These are phyloP conservation scores for Omphalea diandra DNA, from an alignment of 441 rosid species.

Conservation along the genomic window DNA sequence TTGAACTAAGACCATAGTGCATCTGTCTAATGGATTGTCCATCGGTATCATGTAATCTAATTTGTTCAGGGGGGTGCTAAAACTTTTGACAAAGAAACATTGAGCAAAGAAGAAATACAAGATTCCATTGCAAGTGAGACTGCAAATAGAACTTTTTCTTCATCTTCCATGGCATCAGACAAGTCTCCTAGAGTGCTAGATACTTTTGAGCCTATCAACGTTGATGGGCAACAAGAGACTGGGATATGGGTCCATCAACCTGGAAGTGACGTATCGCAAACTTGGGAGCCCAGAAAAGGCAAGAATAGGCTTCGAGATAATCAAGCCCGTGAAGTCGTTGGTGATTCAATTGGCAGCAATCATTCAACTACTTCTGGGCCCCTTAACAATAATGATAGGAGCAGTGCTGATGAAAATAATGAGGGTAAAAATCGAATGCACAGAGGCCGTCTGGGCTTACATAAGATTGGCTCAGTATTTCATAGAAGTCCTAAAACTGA, in stretches of 20 bases:
- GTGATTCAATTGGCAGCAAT: conserved; percentile 34
- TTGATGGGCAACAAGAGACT: conserved; percentile 71
- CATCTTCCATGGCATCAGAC: conserved; percentile 40
- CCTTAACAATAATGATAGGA: conserved; percentile 41
- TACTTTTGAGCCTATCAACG: conserved; percentile 69
- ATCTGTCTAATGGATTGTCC: conserved; percentile 10
- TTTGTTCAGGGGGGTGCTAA: conserved; percentile 39
- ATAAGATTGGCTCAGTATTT: conserved; percentile 54
- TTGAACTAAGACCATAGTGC: neutral
- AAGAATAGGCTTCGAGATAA: conserved; percentile 53
- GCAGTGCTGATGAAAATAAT: conserved; percentile 49
- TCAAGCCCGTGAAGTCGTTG: conserved; percentile 37
- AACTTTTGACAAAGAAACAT: conserved; percentile 34
- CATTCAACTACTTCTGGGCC: conserved; percentile 38
- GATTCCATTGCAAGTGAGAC: conserved; percentile 38
- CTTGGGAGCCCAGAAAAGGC: conserved; percentile 89
- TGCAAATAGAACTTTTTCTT: conserved; percentile 42
- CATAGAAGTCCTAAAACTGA: conserved; percentile 52
- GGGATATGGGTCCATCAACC: conserved; percentile 92
- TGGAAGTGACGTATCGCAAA: conserved; percentile 71
- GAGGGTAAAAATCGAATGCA: conserved; percentile 37
- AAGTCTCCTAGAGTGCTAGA: conserved; percentile 57
- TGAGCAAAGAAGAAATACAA: conserved; percentile 43
- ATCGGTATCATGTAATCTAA: conserved; percentile 1
- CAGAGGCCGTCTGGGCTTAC: conserved; percentile 45